Evolutionary conservation across 768 basidiomycete genomes (phyloP).

Genomic region (Panaeolus cyanescens): DNA sequence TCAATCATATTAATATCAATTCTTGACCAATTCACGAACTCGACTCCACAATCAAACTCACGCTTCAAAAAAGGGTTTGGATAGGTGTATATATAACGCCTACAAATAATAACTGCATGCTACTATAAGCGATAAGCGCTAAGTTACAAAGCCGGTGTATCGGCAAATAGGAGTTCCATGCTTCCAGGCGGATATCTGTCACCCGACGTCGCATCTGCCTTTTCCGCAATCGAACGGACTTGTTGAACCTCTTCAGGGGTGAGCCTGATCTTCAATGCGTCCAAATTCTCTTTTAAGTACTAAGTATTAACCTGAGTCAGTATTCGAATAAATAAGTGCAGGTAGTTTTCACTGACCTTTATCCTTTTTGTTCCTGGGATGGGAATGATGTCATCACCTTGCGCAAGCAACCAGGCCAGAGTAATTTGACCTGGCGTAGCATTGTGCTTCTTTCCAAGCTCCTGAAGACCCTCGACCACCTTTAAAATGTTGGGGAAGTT

Average conservation of each 20-base stretch:
- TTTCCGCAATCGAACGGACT: constrained; percentile 35
- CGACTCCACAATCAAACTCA: no score
- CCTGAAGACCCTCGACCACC: constrained; percentile 39
- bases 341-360: constrained; percentile 27
- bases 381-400: constrained; percentile 47
- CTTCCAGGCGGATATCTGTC: constrained; percentile 34
- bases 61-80: no score
- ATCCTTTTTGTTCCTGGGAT: constrained; percentile 50
- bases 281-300: constrained; percentile 48
- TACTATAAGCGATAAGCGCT: not conserved
- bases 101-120: not conserved
- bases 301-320: constrained; percentile 9
- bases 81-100: no score
- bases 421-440: constrained; percentile 48
- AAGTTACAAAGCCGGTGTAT: constrained; percentile 29
- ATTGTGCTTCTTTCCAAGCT: constrained; percentile 37
- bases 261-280: constrained; percentile 32
- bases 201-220: constrained; percentile 28
- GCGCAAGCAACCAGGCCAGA: constrained; percentile 53
- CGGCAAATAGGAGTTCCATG: constrained; percentile 27
- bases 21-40: no score
- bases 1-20: no score
- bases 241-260: constrained; percentile 35
- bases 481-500: constrained; percentile 51
- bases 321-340: not conserved